phyloP scores from a whole-genome alignment of 2,329 filamentous ascomycete genomes.

The Nannizzia gypsea region DNA sequence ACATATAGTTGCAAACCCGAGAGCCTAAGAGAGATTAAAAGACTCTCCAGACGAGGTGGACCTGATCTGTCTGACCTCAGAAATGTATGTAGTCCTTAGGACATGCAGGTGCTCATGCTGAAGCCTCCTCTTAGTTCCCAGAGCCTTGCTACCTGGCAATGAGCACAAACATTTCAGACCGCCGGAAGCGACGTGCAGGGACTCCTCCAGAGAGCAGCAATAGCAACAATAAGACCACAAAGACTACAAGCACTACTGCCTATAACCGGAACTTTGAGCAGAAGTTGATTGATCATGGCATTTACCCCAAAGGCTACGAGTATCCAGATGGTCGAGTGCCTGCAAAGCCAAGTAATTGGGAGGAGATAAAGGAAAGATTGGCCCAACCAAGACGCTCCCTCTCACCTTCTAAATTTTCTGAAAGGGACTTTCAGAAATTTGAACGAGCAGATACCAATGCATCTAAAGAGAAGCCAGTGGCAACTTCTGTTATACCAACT shows the following conservation, averaged over 20 bases:
- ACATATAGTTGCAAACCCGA: not conserved
- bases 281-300: too few relatives aligned
- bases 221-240: not conserved
- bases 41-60: constrained; percentile 9
- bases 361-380: constrained; percentile 22
- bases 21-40: constrained; percentile 1
- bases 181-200: not conserved
- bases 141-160: not conserved
- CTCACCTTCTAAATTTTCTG: constrained; percentile 26
- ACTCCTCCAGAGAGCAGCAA: not conserved
- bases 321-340: too few relatives aligned
- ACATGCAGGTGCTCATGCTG: not conserved
- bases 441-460: constrained; percentile 18
- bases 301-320: too few relatives aligned
- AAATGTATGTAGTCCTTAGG: constrained; percentile 10
- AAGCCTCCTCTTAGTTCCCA: not conserved
- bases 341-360: constrained; percentile 22
- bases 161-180: not conserved
- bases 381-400: constrained; percentile 24
- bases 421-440: constrained; percentile 23
- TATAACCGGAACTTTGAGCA: too few relatives aligned
- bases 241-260: not conserved
- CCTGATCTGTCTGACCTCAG: constrained; percentile 12
- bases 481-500: constrained; percentile 23
- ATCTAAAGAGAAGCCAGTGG: constrained; percentile 25